Conservation (phyloP, 2,329 filamentous ascomycete species). For the Trichoderma gracile region DNA sequence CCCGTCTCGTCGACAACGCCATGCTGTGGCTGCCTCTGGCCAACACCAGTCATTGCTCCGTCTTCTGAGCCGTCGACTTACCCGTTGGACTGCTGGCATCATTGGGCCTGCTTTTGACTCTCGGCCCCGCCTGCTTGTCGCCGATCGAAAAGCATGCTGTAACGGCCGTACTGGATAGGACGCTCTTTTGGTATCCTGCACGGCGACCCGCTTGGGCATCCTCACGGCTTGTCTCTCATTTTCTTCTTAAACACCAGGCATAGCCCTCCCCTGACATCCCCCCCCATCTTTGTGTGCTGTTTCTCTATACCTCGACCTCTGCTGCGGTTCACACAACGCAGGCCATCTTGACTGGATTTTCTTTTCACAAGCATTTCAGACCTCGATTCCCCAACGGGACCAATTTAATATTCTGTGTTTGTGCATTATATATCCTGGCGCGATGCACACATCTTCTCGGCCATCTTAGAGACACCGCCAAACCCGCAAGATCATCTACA, state of each 20-base stretch:
- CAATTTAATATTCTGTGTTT: slow-evolving; percentile 12
- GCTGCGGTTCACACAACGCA: slow-evolving; percentile 9
- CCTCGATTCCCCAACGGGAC: not conserved
- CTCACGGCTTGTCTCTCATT: slow-evolving; percentile 19
- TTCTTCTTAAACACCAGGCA: slow-evolving; percentile 12
- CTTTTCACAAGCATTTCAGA: slow-evolving; percentile 11
- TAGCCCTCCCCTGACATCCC: slow-evolving; percentile 12
- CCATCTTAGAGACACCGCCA: slow-evolving; percentile 13
- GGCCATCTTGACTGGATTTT: slow-evolving; percentile 10
- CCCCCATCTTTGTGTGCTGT: not conserved
- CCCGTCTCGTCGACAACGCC: slow-evolving; percentile 4
- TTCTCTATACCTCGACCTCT: not conserved
- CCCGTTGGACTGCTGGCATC: not conserved
- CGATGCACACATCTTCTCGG: slow-evolving; percentile 20
- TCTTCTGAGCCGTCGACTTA: slow-evolving; percentile 12
- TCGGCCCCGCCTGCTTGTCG: slow-evolving; percentile 25
- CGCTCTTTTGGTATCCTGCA: slow-evolving; percentile 18
- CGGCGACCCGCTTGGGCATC: slow-evolving; percentile 26
- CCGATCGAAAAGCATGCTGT: slow-evolving; percentile 21
- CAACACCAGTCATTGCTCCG: slow-evolving; percentile 5
- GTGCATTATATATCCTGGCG: slow-evolving; percentile 9
- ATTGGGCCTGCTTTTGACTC: slow-evolving; percentile 21
- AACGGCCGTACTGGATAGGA: slow-evolving; percentile 10
- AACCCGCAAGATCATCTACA: slow-evolving; percentile 16
- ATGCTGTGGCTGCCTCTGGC: slow-evolving; percentile 26